A percentile compares a stretch with the other conserved stretches of the same genome.
These are phyloP conservation scores for Colletotrichum sublineola DNA, from an alignment of 2,329 filamentous ascomycete species.

Conservation along the genomic window DNA sequence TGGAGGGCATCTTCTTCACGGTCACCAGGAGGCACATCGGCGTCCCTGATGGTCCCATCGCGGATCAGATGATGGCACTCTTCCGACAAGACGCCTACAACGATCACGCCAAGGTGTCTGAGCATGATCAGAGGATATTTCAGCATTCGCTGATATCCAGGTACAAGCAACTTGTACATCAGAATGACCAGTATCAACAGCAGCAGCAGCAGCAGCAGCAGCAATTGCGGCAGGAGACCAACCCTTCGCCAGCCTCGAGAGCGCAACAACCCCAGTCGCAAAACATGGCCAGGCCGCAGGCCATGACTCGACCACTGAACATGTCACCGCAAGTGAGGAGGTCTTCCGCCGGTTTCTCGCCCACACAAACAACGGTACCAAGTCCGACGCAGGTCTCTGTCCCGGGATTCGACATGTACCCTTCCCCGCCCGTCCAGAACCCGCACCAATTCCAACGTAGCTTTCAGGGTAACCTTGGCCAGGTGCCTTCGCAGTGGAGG, in stretches of 20 bases:
- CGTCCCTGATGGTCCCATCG: slow-evolving; percentile 51
- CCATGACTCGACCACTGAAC: slow-evolving; percentile 7
- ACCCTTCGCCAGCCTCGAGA: neutral
- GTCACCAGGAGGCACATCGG: slow-evolving; percentile 63
- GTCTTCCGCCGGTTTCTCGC: slow-evolving; percentile 14
- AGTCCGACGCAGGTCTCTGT: slow-evolving; percentile 1
- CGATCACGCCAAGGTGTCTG: slow-evolving; percentile 29
- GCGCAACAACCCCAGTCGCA: neutral
- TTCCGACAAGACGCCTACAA: slow-evolving; percentile 42
- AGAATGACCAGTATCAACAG: neutral
- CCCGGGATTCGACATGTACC: slow-evolving; percentile 19
- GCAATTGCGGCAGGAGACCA: neutral
- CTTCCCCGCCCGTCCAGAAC: slow-evolving; percentile 19
- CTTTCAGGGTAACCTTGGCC: neutral
- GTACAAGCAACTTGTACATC: slow-evolving; percentile 22
- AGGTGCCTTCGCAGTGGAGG: slow-evolving; percentile 8
- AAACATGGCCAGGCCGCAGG: neutral
- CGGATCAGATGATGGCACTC: slow-evolving; percentile 49
- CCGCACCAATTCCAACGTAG: neutral
- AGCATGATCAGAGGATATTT: slow-evolving; percentile 11
- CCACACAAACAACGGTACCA: neutral
- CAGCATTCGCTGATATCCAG: slow-evolving; percentile 24
- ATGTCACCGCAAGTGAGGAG: slow-evolving; percentile 9
- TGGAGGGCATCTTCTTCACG: slow-evolving; percentile 69
- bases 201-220: neutral